These are phyloP conservation scores for Nakazawaea laoshanensis DNA, from an alignment of 805 yeast species.

Conservation along the genomic window DNA sequence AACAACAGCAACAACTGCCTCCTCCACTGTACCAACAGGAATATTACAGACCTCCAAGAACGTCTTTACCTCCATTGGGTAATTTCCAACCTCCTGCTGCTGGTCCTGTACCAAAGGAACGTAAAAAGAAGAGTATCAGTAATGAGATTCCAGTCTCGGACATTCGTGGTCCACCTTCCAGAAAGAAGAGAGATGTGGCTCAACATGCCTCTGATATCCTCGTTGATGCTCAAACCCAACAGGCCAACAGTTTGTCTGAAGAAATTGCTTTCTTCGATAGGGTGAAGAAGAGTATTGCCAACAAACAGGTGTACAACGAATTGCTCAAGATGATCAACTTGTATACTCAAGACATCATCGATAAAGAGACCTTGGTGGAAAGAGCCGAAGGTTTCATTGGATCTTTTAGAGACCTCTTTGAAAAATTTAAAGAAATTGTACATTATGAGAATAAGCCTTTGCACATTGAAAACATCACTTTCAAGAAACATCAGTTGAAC, in stretches of 20 bases:
- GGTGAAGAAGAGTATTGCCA: constrained; percentile 81
- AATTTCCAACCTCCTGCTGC: constrained; percentile 66
- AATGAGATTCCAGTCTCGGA: constrained; percentile 43
- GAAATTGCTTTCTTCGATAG: constrained; percentile 89
- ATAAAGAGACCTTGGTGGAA: constrained; percentile 70
- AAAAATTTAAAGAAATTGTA: constrained; percentile 90
- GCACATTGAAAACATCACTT: constrained; percentile 78
- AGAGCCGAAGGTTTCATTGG: constrained; percentile 85
- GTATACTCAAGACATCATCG: constrained; percentile 86
- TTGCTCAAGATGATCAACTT: constrained; percentile 82
- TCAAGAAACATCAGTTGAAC: constrained; percentile 87
- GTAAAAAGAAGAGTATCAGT: constrained; percentile 18
- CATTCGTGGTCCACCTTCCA: constrained; percentile 25
- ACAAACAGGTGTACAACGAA: constrained; percentile 86
- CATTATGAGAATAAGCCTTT: constrained; percentile 82
- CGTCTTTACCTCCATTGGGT: constrained; percentile 74
- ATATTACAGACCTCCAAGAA: constrained; percentile 15
- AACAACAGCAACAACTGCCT: constrained; percentile 17
- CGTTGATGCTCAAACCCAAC: constrained; percentile 8
- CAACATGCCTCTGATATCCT: constrained; percentile 7
- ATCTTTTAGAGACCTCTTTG: constrained; percentile 64
- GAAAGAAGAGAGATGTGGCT: constrained; percentile 24
- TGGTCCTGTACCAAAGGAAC: constrained; percentile 16
- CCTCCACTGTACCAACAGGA: constrained; percentile 16
- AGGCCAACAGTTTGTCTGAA: constrained; percentile 31